phyloP scores from a whole-genome alignment of 306 rosid species.

The Pyrus betulifolia region DNA sequence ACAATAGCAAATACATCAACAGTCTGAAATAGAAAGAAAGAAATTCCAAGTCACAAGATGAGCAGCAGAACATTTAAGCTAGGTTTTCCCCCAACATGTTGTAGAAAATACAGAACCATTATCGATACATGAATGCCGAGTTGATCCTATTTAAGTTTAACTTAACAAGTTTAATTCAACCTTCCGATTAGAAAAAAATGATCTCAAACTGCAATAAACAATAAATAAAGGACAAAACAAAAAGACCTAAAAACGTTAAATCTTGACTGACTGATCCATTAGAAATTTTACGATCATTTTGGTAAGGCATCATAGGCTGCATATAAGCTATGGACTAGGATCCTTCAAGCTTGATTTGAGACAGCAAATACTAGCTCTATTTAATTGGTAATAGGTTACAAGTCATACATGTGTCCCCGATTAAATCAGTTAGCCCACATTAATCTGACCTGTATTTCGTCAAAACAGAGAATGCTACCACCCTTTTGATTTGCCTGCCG shows the following conservation, averaged over 20 bases:
- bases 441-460: conserved; percentile 80
- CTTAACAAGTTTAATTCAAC: too few relatives aligned
- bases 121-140: too few relatives aligned
- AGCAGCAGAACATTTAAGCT: not conserved
- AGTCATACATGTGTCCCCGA: not conserved
- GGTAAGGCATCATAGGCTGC: not conserved
- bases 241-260: too few relatives aligned
- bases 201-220: too few relatives aligned
- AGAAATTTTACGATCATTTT: too few relatives aligned
- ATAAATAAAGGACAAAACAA: too few relatives aligned
- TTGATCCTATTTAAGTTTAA: too few relatives aligned
- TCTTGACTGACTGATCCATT: too few relatives aligned
- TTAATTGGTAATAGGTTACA: too few relatives aligned
- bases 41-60: conserved; percentile 25
- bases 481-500: conserved; percentile 53
- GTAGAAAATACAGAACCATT: not conserved
- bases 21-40: conserved; percentile 65
- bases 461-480: conserved; percentile 89
- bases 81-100: not conserved
- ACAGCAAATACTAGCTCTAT: too few relatives aligned
- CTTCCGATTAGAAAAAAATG: too few relatives aligned
- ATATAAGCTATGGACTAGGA: not conserved
- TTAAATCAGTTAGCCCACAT: not conserved
- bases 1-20: conserved; percentile 99
- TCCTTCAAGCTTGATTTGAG: not conserved